Evolutionary conservation across 495 filamentous ascomycete genomes (phyloP).

Genomic region (Annulohypoxylon moriforme): DNA sequence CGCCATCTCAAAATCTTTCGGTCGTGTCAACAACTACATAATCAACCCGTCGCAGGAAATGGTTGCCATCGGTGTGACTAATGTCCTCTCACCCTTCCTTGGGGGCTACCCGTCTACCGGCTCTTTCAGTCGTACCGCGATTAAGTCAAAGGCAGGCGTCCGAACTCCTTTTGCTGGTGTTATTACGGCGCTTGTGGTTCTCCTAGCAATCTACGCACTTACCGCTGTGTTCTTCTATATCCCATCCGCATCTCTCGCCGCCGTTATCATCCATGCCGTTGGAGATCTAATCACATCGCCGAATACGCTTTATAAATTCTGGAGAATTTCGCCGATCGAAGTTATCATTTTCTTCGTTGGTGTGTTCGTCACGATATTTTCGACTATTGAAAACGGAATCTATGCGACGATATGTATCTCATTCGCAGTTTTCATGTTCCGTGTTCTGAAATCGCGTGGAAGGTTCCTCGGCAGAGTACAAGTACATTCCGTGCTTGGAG

Average conservation of each 20-base stretch:
- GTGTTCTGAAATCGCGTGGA: conserved; percentile 84
- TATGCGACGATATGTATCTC: conserved; percentile 86
- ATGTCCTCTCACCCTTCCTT: conserved; percentile 92
- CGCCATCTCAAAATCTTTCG: conserved; percentile 98
- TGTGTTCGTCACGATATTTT: conserved; percentile 90
- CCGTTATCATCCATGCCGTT: conserved; percentile 97
- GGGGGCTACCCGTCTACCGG: conserved; percentile 95
- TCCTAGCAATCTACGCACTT: conserved; percentile 94
- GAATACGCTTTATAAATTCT: conserved; percentile 95
- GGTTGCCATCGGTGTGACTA: conserved; percentile 92
- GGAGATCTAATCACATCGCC: conserved; percentile 95
- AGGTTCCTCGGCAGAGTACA: conserved; percentile 90
- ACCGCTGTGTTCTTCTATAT: conserved; percentile 96
- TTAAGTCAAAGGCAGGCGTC: conserved; percentile 97
- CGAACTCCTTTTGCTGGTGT: conserved; percentile 92
- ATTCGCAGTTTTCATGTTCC: conserved; percentile 82
- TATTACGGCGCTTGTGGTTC: conserved; percentile 87
- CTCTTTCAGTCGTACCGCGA: conserved; percentile 96
- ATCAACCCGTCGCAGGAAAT: conserved; percentile 98
- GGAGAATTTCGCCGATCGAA: conserved; percentile 90
- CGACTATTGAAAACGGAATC: conserved; percentile 89
- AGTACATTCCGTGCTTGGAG: conserved; percentile 89
- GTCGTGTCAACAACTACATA: conserved; percentile 96
- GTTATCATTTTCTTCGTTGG: conserved; percentile 94
- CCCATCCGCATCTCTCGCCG: conserved; percentile 84